Evolutionary conservation across 345 rosid genomes (phyloP), one percentile per base, ranked within the genome.

Genomic region (Cardamine occulta): DNA sequence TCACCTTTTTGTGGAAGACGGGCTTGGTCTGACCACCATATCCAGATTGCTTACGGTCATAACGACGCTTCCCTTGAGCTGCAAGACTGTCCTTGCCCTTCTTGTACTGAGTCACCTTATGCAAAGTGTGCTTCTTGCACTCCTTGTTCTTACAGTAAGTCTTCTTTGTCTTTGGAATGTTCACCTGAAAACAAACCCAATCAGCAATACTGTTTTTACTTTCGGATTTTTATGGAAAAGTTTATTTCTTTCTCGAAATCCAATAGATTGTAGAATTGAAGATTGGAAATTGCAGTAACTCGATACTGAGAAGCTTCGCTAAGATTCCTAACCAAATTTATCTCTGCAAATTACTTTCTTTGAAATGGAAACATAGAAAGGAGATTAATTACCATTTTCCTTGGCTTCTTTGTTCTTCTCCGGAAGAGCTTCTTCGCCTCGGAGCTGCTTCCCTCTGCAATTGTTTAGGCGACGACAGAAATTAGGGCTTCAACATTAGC

Each of bases 1-100:
- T 47, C 52, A 47, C 52, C 52, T 47, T 47, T 47, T 47, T 47
- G 52, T 47, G 52, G 52, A 47, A 47, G 52, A 47, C 52, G 52
- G 52, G 52, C 52, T 47, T 47, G 21, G 52, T 47, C 23, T 47
- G 52, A 47, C 52, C 52, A 47, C 52, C 52, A 47, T 47, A 47
- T 5, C 52, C 52, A 47, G 52, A 47, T 47, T 47, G 52, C 52
- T 47, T 47, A 47, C 52, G 52, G 23, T 47, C 52, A 47, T 47
- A 47, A 17, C 52, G 52, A 47, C 52, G 52, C 23, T 47, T 47
- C 0, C 52, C 52, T 17, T 47, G 52, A 47, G 52, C 52, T 2
- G 52, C 52, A 47, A 47, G 52, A n/a, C 52, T 47, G 2, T 47
- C 52, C 52, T 47, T 17, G 0, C 52, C 52, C 52, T 47, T 47